phyloP scores from a whole-genome alignment of 2,329 filamentous ascomycete genomes.

The Aspergillus intermedius region DNA sequence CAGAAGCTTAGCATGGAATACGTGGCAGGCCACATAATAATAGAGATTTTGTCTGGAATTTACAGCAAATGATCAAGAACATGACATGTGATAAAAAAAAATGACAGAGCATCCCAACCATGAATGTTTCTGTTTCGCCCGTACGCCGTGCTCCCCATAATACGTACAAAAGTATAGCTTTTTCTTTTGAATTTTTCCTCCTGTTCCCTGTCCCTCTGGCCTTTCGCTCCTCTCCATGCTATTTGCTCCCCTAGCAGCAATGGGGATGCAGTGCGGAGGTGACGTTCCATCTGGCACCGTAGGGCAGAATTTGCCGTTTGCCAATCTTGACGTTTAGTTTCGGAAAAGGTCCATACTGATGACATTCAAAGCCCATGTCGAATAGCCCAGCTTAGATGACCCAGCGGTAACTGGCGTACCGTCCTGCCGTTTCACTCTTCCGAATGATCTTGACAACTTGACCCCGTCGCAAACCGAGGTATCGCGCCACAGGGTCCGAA shows the following conservation, averaged over 20 bases:
- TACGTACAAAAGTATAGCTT: slow-evolving; percentile 25
- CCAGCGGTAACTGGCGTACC: slow-evolving; percentile 92
- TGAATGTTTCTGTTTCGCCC: slow-evolving; percentile 24
- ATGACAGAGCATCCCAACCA: slow-evolving; percentile 10
- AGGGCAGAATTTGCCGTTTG: too few relatives aligned
- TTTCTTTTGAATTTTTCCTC: slow-evolving; percentile 17
- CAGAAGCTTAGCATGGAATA: too few relatives aligned
- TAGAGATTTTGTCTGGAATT: neutral
- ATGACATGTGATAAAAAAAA: neutral
- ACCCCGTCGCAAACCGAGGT: slow-evolving; percentile 80
- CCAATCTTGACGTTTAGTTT: too few relatives aligned
- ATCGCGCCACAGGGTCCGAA: slow-evolving; percentile 86
- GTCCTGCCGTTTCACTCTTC: slow-evolving; percentile 87
- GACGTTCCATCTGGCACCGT: too few relatives aligned
- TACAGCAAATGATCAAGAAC: neutral
- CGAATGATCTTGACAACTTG: slow-evolving; percentile 98
- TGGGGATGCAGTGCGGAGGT: neutral
- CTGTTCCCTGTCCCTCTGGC: slow-evolving; percentile 8
- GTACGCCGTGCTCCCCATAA: slow-evolving; percentile 36
- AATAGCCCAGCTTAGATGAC: slow-evolving; percentile 35
- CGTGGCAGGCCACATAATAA: slow-evolving; percentile 36
- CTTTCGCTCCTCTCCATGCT: slow-evolving; percentile 1
- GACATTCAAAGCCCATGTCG: neutral
- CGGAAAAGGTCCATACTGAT: neutral
- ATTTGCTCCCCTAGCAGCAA: neutral